Conservation (phyloP, 2,329 filamentous ascomycete species). For the Xylariaceae sp. region DNA sequence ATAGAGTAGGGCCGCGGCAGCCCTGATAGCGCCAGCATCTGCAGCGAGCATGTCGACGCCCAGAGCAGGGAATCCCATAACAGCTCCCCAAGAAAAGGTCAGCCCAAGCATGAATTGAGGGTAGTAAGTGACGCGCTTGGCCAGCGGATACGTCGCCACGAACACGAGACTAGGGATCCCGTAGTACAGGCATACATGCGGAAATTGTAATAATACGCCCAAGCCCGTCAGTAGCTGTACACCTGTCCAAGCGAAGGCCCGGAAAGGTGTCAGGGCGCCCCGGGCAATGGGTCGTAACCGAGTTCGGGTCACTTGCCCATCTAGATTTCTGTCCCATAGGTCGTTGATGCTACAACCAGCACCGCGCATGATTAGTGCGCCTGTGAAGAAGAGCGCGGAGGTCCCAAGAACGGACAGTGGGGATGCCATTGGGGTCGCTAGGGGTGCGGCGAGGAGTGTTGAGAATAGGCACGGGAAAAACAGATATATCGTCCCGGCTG, state of each 20-base stretch:
- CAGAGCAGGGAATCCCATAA: slow-evolving; percentile 82
- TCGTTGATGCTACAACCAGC: slow-evolving; percentile 89
- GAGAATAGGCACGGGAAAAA: slow-evolving; percentile 84
- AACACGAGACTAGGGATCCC: slow-evolving; percentile 70
- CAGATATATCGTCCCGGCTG: slow-evolving; percentile 76
- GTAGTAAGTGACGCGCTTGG: slow-evolving; percentile 83
- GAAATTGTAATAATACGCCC: slow-evolving; percentile 71
- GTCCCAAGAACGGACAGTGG: slow-evolving; percentile 61
- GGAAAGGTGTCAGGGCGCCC: slow-evolving; percentile 66
- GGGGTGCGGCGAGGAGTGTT: slow-evolving; percentile 71
- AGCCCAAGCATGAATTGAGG: slow-evolving; percentile 78
- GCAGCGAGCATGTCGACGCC: slow-evolving; percentile 70
- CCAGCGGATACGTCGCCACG: slow-evolving; percentile 73
- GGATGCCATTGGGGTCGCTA: slow-evolving; percentile 57
- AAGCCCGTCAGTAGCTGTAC: slow-evolving; percentile 70
- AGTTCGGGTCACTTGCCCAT: slow-evolving; percentile 73
- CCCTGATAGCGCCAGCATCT: slow-evolving; percentile 44
- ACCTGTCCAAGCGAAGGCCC: slow-evolving; percentile 71
- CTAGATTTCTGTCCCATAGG: slow-evolving; percentile 83
- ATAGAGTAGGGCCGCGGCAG: slow-evolving; percentile 67
- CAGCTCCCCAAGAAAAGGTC: slow-evolving; percentile 84
- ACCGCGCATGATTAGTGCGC: slow-evolving; percentile 79
- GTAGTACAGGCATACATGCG: slow-evolving; percentile 68
- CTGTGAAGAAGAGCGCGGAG: slow-evolving; percentile 65
- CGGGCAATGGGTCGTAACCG: slow-evolving; percentile 76